These are phyloP conservation scores for Viola pubescens DNA, from an alignment of 441 rosid species.

Conservation along the genomic window DNA sequence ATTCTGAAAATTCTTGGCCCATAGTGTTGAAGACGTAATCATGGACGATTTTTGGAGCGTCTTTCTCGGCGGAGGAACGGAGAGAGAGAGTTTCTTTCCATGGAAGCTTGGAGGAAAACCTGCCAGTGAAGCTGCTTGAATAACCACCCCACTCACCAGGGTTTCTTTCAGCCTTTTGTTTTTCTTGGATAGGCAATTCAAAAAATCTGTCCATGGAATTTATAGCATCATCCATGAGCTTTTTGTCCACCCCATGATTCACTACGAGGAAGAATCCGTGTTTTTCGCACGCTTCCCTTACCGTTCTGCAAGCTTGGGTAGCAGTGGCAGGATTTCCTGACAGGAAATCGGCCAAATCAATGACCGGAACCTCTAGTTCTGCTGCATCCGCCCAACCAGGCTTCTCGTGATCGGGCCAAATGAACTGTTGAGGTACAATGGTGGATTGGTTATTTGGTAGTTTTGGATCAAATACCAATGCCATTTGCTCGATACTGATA, in stretches of 20 bases:
- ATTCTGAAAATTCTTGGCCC: conserved; percentile 26
- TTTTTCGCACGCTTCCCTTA: conserved; percentile 31
- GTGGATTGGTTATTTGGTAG: too few relatives aligned
- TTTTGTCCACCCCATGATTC: conserved; percentile 37
- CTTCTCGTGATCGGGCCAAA: conserved; percentile 32
- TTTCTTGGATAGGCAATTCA: conserved; percentile 22
- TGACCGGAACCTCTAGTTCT: conserved; percentile 30
- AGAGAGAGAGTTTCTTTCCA: conserved; percentile 54
- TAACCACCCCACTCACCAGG: conserved; percentile 31
- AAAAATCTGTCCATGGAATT: conserved; percentile 24
- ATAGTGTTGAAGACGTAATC: conserved; percentile 26
- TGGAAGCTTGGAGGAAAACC: conserved; percentile 35
- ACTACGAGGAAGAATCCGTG: conserved; percentile 46
- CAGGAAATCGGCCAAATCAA: conserved; percentile 34
- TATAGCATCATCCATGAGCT: conserved; percentile 22
- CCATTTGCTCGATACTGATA: too few relatives aligned
- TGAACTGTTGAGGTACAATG: conserved; percentile 22
- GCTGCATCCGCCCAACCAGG: conserved; percentile 14
- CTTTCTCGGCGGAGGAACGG: conserved; percentile 10
- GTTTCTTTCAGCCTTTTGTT: conserved; percentile 20
- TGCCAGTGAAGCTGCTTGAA: conserved; percentile 33
- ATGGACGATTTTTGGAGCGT: conserved; percentile 15
- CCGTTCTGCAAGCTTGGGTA: conserved; percentile 19
- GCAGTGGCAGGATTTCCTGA: conserved; percentile 26
- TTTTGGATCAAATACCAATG: too few relatives aligned